A percentile compares a stretch with the other conserved stretches of the same genome.
phyloP scores from a whole-genome alignment of 2,329 filamentous ascomycete species.

The Catunica adiposa region DNA sequence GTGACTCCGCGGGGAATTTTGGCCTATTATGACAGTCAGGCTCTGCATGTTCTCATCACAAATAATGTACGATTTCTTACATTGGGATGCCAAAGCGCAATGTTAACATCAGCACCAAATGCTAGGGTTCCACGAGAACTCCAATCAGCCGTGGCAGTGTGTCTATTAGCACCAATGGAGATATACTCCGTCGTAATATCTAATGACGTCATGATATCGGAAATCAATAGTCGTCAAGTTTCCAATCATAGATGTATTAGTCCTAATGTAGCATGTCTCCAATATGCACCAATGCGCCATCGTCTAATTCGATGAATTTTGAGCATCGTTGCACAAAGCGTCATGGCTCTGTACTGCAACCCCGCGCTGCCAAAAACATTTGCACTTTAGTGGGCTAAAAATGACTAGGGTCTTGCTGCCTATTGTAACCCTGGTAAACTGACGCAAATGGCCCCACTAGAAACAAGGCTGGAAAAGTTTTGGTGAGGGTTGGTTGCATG shows the following conservation, averaged over 20 bases:
- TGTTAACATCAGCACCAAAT: conserved; percentile 75
- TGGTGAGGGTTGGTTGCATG: background rate
- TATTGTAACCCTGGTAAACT: background rate
- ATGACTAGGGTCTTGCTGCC: background rate
- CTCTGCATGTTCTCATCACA: background rate
- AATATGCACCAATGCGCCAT: background rate
- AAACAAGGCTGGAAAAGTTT: conserved; percentile 14
- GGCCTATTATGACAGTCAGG: conserved; percentile 19
- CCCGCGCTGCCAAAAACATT: background rate
- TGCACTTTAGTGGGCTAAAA: background rate
- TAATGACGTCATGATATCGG: conserved; percentile 17
- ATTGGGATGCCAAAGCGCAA: conserved; percentile 72
- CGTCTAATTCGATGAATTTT: conserved; percentile 7
- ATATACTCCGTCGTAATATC: conserved; percentile 35
- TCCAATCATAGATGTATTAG: conserved; percentile 13
- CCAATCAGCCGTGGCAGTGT: conserved; percentile 86
- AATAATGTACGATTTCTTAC: conserved; percentile 30
- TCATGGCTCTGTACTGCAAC: background rate
- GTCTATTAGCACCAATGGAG: conserved; percentile 74
- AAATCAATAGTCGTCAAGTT: background rate
- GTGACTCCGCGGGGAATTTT: conserved; percentile 39
- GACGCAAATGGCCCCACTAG: conserved; percentile 3
- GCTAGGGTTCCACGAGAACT: conserved; percentile 55
- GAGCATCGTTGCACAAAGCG: conserved; percentile 10
- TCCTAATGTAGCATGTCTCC: background rate